These are phyloP conservation scores for Naganishia albida DNA, from an alignment of 1,284 basidiomycete species.

Conservation along the genomic window DNA sequence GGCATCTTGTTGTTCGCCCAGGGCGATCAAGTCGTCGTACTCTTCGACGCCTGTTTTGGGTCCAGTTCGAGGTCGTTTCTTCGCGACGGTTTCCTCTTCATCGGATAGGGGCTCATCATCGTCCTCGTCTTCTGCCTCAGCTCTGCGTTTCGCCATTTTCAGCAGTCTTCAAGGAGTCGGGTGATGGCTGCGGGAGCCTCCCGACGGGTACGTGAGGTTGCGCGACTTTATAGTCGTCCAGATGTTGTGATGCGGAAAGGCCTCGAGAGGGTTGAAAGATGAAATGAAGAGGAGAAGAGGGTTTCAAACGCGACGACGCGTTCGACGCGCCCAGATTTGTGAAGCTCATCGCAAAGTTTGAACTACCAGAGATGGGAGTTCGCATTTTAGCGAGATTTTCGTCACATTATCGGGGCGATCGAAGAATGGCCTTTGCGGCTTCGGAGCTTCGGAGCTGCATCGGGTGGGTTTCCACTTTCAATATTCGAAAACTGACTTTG, in stretches of 20 bases:
- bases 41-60: neutral
- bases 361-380: too few relatives aligned
- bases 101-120: neutral
- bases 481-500: too few relatives aligned
- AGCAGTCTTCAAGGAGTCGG: neutral
- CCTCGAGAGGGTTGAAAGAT: neutral
- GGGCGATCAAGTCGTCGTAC: neutral
- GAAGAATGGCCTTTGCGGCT: too few relatives aligned
- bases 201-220: neutral
- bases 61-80: conserved; percentile 15
- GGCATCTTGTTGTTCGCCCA: conserved; percentile 9
- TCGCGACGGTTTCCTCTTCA: neutral
- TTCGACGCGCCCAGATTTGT: neutral
- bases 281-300: neutral
- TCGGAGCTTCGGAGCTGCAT: too few relatives aligned
- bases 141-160: neutral
- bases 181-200: neutral
- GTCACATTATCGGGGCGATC: too few relatives aligned
- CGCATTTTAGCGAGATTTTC: too few relatives aligned
- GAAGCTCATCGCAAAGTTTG: too few relatives aligned
- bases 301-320: neutral
- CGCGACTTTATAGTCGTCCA: neutral
- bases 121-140: conserved; percentile 19
- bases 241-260: neutral
- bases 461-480: too few relatives aligned